Base-by-base conservation (phyloP, 2,329 filamentous ascomycete species). In the Ophiocordyceps australis region DNA sequence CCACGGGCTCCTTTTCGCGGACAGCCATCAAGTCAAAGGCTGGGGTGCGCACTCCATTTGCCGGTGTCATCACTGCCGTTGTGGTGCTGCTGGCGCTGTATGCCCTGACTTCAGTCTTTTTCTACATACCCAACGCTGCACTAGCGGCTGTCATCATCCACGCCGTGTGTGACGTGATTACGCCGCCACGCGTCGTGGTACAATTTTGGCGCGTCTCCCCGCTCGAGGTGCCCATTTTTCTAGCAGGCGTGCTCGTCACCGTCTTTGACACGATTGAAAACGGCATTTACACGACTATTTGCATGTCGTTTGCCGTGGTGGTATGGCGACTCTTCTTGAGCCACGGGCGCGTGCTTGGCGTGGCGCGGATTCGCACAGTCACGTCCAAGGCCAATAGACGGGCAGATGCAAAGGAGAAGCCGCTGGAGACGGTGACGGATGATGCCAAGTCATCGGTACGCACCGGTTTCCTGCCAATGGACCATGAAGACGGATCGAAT, bases 11-110 rank as follows among this genome's bases (percentile, higher is more conserved):
- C 3, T 95, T 95, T 60, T 92, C 81, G 19, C 74, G 89, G 32
- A 95, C 89, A 16, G 86, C 89, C 27, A 94, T 95, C 54, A 92
- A 94, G 51, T 89, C 86, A 5, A 95, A 95, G 54, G 80, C 82
- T 27, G 82, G 82, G 44, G 82, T 91, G 2, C 73, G 82, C 22
- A 92, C 81, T 5, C 83, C 82, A 1, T 70, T 91, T 29, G 82
- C 79, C 18, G 82, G 82, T 59, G 66, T 86, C 24, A 81, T 91
- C 33, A 92, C 82, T 9, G 82, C 76, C 1, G 32, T 81, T 13
- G 68, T 92, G 9, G 82, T 93, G 7, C 58, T 93, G 3, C 58
- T 92, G 9, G 81, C 83, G 12, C 74, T 89, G 30, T 92, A 92
- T 41, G 81, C 77, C 12, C 59, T 92, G 15, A 71, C 82, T 0